Base-by-base conservation (phyloP, 2,329 filamentous ascomycete species). In the Neonectria punicea region DNA sequence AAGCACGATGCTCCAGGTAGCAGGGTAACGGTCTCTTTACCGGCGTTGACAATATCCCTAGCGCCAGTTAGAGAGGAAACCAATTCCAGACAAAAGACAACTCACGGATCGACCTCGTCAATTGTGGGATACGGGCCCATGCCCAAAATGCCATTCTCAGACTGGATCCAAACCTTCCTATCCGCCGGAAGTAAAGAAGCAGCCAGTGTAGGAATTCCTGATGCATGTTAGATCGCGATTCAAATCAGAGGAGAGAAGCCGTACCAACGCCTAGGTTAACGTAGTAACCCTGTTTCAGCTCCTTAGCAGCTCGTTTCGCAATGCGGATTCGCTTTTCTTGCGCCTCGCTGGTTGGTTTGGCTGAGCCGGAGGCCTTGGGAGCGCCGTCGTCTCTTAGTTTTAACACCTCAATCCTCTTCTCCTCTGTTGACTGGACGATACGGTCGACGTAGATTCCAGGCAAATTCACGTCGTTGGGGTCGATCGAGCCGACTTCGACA, bases 1-100 rank as follows among this genome's bases (percentile, higher is more conserved):
- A 96, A 97, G 10, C 89, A 91, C 0, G 90, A 86, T 0, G 92
- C 93, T 1, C 93, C 93, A 0, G 91, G 90, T 0, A 93, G 81
- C 1, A 96, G 85, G 0, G 93, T 96, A 0, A 94, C 92, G 0
- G 93, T 97, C 77, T 97, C 93, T 77, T 97, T 97, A 62, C 93
- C 93, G 0, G 93, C 93, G 72, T 96, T 97, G 81, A 96, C 91
- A 67, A 94, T 88, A 72, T 95, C 92, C 11, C 83, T 84, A 39
- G 8, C 1, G 2, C 16, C 2, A 13, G 53, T 73, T 61, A 73
- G 68, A 25, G 13, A 2, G 2, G 14, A 34, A 49, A 30, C 14
- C 34, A 61, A 44, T 7, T 20, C 5, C 18, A 28, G 16, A 1
- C 1, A 6, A 11, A 11, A n/a, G 9, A 8, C 2, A 4, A 78